Percentiles rank a stretch among this genome's conserved stretches.
Evolutionary conservation across 2,329 filamentous ascomycete genomes (phyloP).

Genomic region (Trichoderma lentiforme): DNA sequence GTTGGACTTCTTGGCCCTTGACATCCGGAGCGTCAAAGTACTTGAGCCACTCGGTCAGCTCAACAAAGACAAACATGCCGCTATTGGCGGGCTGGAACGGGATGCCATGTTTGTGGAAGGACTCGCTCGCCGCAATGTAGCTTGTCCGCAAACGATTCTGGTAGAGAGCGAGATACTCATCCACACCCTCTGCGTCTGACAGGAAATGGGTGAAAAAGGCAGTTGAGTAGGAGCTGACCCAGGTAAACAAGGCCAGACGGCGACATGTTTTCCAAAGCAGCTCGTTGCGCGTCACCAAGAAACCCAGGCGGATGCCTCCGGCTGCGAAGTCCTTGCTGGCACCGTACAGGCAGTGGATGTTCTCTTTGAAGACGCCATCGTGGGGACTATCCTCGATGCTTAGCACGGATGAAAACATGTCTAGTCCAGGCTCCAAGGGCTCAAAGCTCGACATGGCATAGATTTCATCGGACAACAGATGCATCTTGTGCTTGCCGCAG

Average conservation of each 20-base stretch:
- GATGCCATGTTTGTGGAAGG: neutral
- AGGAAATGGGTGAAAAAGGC: neutral
- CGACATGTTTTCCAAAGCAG: neutral
- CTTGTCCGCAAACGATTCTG: neutral
- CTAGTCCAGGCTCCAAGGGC: neutral
- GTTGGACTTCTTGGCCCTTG: neutral
- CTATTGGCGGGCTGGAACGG: neutral
- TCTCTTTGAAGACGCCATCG: neutral
- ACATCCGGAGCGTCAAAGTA: neutral
- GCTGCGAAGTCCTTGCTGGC: neutral
- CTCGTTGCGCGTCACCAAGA: neutral
- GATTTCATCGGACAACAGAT: neutral
- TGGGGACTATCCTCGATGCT: neutral
- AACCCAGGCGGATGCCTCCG: neutral
- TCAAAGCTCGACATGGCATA: neutral
- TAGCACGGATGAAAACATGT: neutral
- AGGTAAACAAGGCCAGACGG: neutral
- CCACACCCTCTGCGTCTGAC: neutral
- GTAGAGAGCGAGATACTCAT: neutral
- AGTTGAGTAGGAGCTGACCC: neutral
- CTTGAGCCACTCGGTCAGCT: neutral
- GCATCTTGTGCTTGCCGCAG: neutral
- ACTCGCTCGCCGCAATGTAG: neutral
- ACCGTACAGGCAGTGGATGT: neutral
- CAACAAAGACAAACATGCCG: neutral